Evolutionary conservation across 495 filamentous ascomycete genomes (phyloP), one percentile per base, ranked within the genome.

Genomic region (Penicillium longicatenatum): DNA sequence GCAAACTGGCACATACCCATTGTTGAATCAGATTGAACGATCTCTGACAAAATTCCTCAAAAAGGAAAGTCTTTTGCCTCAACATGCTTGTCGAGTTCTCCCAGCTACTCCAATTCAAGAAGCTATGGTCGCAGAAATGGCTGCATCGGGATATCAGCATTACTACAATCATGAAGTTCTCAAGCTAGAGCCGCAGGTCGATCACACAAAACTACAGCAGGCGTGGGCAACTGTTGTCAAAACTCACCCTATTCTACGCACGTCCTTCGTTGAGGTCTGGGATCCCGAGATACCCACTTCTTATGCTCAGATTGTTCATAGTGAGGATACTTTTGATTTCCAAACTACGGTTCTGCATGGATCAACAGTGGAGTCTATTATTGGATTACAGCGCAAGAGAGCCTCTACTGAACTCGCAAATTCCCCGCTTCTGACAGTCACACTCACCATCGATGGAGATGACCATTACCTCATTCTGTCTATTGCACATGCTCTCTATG

Each of bases 401-500:
- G 65, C 63, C 12, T 20, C 14, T 31, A 29, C 46, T 4, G 53
- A 62, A 11, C 35, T 61, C 0, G 22, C 52, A 8, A 30, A 49
- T 22, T n/a, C 41, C 14, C 64, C 67, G 9, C 54, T 65, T 7
- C 50, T 70, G 12, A 63, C 57, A 19, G 19, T 70, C 16, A 60
- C 59, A 1, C 19, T 57, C 2, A 55, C 51, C 16, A n/a, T 62
- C 24, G 64, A 68, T 50, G 59, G 57, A 6, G 60, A 69, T 41
- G 47, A 41, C 37, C 64, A 49, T 8, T 65, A 67, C 33, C 54
- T 77, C 24, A 56, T 75, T 22, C 48, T 77, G 20, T 62, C 72
- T 19, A 79, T 95, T 29, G 88, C 93, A 64, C 93, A 98, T 66
- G 91, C 85, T 4, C 74, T 97, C 0, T 98, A 97, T 65, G 93